Conservation (phyloP, 371 early-diverging fungal genomes). For the Circinella umbellata region DNA sequence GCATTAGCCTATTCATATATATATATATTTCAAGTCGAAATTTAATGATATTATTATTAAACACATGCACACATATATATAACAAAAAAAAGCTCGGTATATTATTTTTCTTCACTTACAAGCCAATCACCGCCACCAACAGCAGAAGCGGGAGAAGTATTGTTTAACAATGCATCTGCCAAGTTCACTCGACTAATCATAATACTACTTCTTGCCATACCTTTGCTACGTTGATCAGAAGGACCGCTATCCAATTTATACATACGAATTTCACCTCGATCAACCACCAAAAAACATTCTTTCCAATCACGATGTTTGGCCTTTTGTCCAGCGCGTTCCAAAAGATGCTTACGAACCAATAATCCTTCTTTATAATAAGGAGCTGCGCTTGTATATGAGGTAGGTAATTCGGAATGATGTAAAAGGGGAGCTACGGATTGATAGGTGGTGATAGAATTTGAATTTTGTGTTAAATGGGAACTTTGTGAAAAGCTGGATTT, state of each 20-base stretch:
- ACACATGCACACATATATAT: neutral
- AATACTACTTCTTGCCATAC: slow-evolving; percentile 23
- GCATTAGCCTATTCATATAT: slow-evolving; percentile 32
- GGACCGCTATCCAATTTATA: slow-evolving; percentile 65
- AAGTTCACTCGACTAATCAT: slow-evolving; percentile 24
- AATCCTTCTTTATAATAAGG: slow-evolving; percentile 74
- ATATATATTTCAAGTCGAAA: neutral
- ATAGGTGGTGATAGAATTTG: slow-evolving; percentile 26
- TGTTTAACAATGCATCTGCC: slow-evolving; percentile 11
- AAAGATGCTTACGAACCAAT: slow-evolving; percentile 84
- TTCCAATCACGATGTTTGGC: slow-evolving; percentile 88
- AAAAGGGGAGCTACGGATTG: slow-evolving; percentile 36
- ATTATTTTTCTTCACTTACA: slow-evolving; percentile 12
- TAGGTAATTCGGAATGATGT: slow-evolving; percentile 27
- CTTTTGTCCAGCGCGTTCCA: slow-evolving; percentile 75
- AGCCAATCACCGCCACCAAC: slow-evolving; percentile 36
- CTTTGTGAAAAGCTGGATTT: slow-evolving; percentile 28
- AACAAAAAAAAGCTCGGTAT: neutral
- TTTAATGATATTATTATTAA: neutral
- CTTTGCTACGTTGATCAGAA: slow-evolving; percentile 20
- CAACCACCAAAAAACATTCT: slow-evolving; percentile 76
- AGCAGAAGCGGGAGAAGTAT: neutral
- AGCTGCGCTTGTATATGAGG: slow-evolving; percentile 37
- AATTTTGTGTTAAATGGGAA: slow-evolving; percentile 24
- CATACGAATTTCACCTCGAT: slow-evolving; percentile 81